Conservation (phyloP, 2,329 filamentous ascomycete genomes). For the Aureobasidium subglaciale region DNA sequence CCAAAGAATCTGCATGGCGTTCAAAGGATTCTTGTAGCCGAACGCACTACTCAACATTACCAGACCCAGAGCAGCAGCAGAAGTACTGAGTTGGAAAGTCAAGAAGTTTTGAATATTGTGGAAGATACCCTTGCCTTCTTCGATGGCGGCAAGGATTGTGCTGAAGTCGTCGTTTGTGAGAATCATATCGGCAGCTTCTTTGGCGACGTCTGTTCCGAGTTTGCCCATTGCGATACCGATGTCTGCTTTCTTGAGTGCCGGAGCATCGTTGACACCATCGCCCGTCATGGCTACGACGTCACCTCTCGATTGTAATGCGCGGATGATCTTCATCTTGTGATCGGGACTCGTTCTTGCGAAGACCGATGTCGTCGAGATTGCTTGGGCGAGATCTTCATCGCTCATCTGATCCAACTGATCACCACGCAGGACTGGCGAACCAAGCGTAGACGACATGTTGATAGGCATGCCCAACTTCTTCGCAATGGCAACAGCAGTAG, state of each 20-base stretch:
- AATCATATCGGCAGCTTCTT: slow-evolving; percentile 93
- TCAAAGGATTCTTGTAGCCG: slow-evolving; percentile 90
- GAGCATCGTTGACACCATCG: slow-evolving; percentile 95
- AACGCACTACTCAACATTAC: slow-evolving; percentile 89
- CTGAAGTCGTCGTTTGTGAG: slow-evolving; percentile 84
- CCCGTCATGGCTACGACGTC: slow-evolving; percentile 99
- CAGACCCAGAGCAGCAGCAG: slow-evolving; percentile 82
- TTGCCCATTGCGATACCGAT: slow-evolving; percentile 97
- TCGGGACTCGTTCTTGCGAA: slow-evolving; percentile 95
- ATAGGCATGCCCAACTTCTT: slow-evolving; percentile 93
- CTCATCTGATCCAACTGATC: slow-evolving; percentile 93
- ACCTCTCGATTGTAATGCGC: slow-evolving; percentile 80
- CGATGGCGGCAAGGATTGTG: slow-evolving; percentile 88
- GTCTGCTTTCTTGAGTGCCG: slow-evolving; percentile 91
- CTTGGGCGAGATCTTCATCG: slow-evolving; percentile 72
- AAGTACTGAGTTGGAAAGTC: slow-evolving; percentile 96
- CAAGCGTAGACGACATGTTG: slow-evolving; percentile 49
- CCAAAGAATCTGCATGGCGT: slow-evolving; percentile 99
- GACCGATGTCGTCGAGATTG: slow-evolving; percentile 82
- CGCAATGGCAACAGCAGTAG: slow-evolving; percentile 88
- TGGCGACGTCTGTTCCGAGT: slow-evolving; percentile 92
- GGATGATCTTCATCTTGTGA: slow-evolving; percentile 96
- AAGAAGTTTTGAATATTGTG: slow-evolving; percentile 99
- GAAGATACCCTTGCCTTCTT: slow-evolving; percentile 98
- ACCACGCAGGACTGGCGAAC: slow-evolving; percentile 71